phyloP scores from a whole-genome alignment of 129 eudicot genomes.

The Pseudognaphalium luteoalbum region DNA sequence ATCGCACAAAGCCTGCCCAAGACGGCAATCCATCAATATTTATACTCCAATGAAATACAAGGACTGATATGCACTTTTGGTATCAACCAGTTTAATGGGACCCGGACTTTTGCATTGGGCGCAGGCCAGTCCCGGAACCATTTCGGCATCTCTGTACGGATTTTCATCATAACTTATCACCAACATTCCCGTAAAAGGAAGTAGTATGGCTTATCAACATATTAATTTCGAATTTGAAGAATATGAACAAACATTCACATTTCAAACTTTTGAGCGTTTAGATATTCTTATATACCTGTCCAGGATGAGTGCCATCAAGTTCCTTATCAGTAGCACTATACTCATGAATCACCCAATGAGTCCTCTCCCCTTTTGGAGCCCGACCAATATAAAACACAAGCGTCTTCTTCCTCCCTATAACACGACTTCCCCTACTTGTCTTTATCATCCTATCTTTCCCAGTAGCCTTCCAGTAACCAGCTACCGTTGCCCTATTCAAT shows the following conservation, averaged over 20 bases:
- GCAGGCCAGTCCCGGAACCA: too few species aligned
- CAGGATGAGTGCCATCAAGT: constrained; percentile 71
- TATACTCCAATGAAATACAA: too few species aligned
- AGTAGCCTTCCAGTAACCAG: constrained; percentile 90
- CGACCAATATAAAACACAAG: constrained; percentile 74
- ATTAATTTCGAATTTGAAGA: not conserved
- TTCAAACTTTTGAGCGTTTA: not conserved
- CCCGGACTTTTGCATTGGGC: too few species aligned
- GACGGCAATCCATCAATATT: too few species aligned
- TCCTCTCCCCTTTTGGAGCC: constrained; percentile 76
- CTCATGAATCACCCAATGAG: constrained; percentile 86
- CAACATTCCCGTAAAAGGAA: not conserved
- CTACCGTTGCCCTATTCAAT: constrained; percentile 63
- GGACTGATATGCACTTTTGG: too few species aligned
- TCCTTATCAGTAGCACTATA: constrained; percentile 62
- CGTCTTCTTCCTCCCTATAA: constrained; percentile 79
- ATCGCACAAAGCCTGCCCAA: too few species aligned
- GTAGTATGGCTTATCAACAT: not conserved
- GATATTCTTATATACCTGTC: constrained; percentile 52
- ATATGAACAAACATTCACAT: not conserved
- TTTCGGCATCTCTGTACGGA: not conserved
- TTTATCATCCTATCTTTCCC: constrained; percentile 70
- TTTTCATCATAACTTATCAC: not conserved
- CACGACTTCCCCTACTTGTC: constrained; percentile 41
- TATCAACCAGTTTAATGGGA: too few species aligned